Evolutionary conservation across 108 stramenopile genomes (phyloP), one percentile per base, ranked within the genome.

Genomic region (Nannochloropsis granulata): DNA sequence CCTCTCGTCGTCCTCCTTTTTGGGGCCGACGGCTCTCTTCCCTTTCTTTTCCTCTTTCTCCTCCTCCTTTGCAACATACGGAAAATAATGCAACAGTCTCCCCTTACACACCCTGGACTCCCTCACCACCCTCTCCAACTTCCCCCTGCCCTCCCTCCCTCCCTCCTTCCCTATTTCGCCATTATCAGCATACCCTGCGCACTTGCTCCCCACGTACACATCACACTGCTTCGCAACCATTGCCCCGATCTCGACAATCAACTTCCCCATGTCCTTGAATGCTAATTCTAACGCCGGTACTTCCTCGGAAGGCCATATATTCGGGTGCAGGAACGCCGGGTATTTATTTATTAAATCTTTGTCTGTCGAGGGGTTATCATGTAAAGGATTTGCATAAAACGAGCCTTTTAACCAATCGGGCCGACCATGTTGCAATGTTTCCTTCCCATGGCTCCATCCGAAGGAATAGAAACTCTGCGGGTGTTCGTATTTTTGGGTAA

Each of bases 361-460:
- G 82, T 86, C 89, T 0, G 82, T 45, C 44, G 43, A 78, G 82
- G 92, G 44, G 83, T 88, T 79, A 83, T 94, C 93, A n/a, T 90
- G 89, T 43, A 95, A 85, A 8, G 98, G 98, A 88, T 98, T 97
- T 25, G 92, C 92, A 87, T 98, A 98, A 88, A 93, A 98, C 71
- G 92, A 93, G 16, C 98, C 96, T 88, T 98, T 98, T 56, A 89
- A 82, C 12, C 89, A 90, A 83, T 98, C 98, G 16, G 91, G 92
- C 71, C 90, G 92, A 44, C 91, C 90, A 0, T 85, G 79, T 24
- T 93, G 91, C 24, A 98, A 91, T 44, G 91, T 93, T 89, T 98
- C 98, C 79, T 94, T 93, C 12, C 98, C 98, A 86, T 97, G 96
- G 56, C 91, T 92, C 94, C 92, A 93, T 24, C 98, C 98, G n/a